phyloP scores from a whole-genome alignment of 805 yeast species.

The Saccharomycopsis sp. region DNA sequence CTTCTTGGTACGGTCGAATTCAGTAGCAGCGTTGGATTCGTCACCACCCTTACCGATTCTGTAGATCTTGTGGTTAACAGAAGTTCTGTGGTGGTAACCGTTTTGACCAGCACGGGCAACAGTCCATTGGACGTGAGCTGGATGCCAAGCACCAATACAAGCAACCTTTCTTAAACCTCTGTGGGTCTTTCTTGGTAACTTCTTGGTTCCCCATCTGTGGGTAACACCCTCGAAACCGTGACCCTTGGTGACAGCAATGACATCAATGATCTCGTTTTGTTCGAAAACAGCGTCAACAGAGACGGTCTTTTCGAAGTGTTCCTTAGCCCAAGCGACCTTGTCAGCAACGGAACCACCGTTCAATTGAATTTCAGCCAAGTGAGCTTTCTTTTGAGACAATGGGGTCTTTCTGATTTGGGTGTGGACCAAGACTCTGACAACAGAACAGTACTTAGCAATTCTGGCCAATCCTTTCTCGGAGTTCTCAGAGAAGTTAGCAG shows the following conservation, averaged over 20 bases:
- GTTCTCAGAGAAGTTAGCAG: slow-evolving; percentile 93
- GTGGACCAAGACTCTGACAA: slow-evolving; percentile 98
- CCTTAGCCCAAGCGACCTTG: slow-evolving; percentile 97
- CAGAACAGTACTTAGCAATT: slow-evolving; percentile 96
- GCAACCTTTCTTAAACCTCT: slow-evolving; percentile 99
- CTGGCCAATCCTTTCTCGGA: slow-evolving; percentile 97
- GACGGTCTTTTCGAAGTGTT: slow-evolving; percentile 98
- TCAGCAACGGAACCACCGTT: slow-evolving; percentile 99
- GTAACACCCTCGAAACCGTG: slow-evolving; percentile 99
- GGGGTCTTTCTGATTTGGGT: slow-evolving; percentile 99
- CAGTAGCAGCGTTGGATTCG: slow-evolving; percentile 91
- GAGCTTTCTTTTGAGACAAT: slow-evolving; percentile 98
- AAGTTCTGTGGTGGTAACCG: slow-evolving; percentile 99
- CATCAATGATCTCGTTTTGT: slow-evolving; percentile 98
- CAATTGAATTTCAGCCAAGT: slow-evolving; percentile 98
- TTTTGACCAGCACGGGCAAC: slow-evolving; percentile 99
- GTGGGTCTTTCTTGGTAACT: slow-evolving; percentile 99
- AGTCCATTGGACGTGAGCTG: slow-evolving; percentile 99
- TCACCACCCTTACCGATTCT: slow-evolving; percentile 97
- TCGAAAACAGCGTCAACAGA: slow-evolving; percentile 93
- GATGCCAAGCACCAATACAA: slow-evolving; percentile 99
- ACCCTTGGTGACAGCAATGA: slow-evolving; percentile 99
- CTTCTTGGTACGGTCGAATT: slow-evolving; percentile 99
- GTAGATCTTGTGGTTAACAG: slow-evolving; percentile 99
- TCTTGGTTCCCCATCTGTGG: slow-evolving; percentile 99